These are phyloP conservation scores for Vigna angularis DNA, from an alignment of 306 rosid genomes.

Conservation along the genomic window DNA sequence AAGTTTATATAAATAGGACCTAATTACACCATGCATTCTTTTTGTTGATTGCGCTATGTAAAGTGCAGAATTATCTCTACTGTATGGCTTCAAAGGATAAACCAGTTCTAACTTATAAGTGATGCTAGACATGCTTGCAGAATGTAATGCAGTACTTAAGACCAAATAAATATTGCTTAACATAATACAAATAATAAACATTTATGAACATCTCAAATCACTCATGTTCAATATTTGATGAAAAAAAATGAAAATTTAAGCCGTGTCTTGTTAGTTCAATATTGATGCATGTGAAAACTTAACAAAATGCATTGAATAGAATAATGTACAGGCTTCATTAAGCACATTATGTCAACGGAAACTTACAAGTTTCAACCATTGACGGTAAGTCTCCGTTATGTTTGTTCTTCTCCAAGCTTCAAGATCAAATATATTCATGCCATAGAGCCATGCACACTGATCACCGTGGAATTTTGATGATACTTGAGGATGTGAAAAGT, in stretches of 20 bases:
- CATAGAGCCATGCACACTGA: slow-evolving; percentile 78
- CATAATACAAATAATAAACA: slow-evolving; percentile 1
- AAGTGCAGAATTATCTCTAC: not conserved
- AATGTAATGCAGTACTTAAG: slow-evolving; percentile 8
- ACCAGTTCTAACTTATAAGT: not conserved
- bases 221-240: not conserved
- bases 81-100: slow-evolving; percentile 11
- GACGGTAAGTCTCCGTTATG: slow-evolving; percentile 69
- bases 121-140: slow-evolving; percentile 2
- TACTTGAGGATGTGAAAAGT: slow-evolving; percentile 77
- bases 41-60: not conserved
- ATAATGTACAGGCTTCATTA: not conserved
- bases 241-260: not conserved
- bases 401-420: slow-evolving; percentile 87
- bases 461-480: slow-evolving; percentile 65
- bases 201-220: slow-evolving; percentile 20
- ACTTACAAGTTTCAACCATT: slow-evolving; percentile 83
- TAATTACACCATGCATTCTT: not conserved
- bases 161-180: not conserved
- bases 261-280: slow-evolving; percentile 15
- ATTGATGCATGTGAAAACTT: not conserved
- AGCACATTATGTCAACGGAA: slow-evolving; percentile 11
- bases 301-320: slow-evolving; percentile 10
- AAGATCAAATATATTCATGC: slow-evolving; percentile 80
- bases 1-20: too few relatives aligned